Conservation (phyloP, 2,329 filamentous ascomycete species). For the Thielaviopsis ethacetica region DNA sequence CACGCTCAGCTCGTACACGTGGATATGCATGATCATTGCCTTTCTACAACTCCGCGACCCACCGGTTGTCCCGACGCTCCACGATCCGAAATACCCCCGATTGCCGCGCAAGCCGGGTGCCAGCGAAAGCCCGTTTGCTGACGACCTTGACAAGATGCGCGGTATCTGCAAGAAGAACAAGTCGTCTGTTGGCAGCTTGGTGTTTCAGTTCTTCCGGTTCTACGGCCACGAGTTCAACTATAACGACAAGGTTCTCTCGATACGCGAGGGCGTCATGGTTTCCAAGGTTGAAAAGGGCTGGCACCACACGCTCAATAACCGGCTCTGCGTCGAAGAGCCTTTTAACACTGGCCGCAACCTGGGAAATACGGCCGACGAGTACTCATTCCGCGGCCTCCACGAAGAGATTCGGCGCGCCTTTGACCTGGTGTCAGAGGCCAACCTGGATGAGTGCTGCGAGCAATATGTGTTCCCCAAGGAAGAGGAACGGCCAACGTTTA, state of each 20-base stretch:
- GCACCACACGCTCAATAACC: slow-evolving; percentile 64
- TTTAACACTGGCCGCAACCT: slow-evolving; percentile 84
- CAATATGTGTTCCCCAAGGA: slow-evolving; percentile 78
- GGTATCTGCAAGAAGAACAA: slow-evolving; percentile 67
- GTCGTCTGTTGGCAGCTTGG: slow-evolving; percentile 65
- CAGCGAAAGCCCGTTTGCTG: slow-evolving; percentile 62
- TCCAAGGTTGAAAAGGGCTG: slow-evolving; percentile 78
- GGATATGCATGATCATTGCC: slow-evolving; percentile 96
- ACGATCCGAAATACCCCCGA: slow-evolving; percentile 52
- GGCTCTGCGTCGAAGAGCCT: slow-evolving; percentile 87
- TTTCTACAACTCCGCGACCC: slow-evolving; percentile 80
- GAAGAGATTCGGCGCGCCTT: slow-evolving; percentile 80
- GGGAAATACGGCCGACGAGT: slow-evolving; percentile 92
- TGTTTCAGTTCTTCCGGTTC: slow-evolving; percentile 90
- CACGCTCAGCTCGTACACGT: slow-evolving; percentile 94
- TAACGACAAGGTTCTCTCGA: slow-evolving; percentile 66
- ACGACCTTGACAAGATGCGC: slow-evolving; percentile 59
- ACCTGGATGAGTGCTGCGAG: slow-evolving; percentile 71
- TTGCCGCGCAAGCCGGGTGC: slow-evolving; percentile 39
- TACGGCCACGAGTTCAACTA: slow-evolving; percentile 92
- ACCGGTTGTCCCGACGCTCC: slow-evolving; percentile 71
- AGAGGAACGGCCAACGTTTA: slow-evolving; percentile 44
- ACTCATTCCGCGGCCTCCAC: slow-evolving; percentile 81
- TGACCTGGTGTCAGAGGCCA: slow-evolving; percentile 59
- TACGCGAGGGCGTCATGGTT: slow-evolving; percentile 63